Evolutionary conservation across 495 filamentous ascomycete genomes (phyloP).

Genomic region (Astrothelium subdiscretum): DNA sequence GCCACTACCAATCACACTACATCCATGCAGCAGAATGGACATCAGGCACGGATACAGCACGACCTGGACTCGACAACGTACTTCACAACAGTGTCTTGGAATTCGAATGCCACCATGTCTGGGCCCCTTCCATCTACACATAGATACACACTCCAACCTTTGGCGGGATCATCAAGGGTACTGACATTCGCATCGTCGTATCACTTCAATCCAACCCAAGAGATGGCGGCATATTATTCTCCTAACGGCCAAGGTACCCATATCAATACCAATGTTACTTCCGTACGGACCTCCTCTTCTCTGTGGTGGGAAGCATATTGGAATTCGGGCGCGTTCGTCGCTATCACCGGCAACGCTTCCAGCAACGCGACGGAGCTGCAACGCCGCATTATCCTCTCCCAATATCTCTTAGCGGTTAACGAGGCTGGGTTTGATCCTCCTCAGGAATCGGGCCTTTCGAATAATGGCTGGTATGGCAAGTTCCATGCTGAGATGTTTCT

Average conservation of each 20-base stretch:
- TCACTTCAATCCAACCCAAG: conserved; percentile 3
- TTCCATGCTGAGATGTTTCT: conserved; percentile 40
- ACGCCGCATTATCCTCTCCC: conserved; percentile 37
- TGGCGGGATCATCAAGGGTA: background rate
- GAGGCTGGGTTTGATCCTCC: conserved; percentile 27
- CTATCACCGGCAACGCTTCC: conserved; percentile 31
- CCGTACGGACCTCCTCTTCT: conserved; percentile 4
- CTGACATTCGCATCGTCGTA: conserved; percentile 13
- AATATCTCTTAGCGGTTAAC: conserved; percentile 40
- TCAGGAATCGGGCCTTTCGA: conserved; percentile 35
- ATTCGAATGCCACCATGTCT: conserved; percentile 25
- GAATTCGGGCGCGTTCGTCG: conserved; percentile 35
- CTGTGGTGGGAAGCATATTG: conserved; percentile 36
- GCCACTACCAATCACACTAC: conserved; percentile 35
- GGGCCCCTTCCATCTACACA: conserved; percentile 29
- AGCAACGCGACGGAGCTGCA: conserved; percentile 35
- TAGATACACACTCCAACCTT: conserved; percentile 31
- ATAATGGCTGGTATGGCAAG: conserved; percentile 42
- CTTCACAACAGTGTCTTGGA: conserved; percentile 31
- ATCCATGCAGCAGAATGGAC: conserved; percentile 13
- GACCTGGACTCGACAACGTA: conserved; percentile 35
- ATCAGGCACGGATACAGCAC: conserved; percentile 34
- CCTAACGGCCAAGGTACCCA: background rate
- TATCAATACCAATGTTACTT: background rate
- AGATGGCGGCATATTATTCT: background rate